Conservation (phyloP, 805 yeast genomes). For the Nakazawaea pomicola region DNA sequence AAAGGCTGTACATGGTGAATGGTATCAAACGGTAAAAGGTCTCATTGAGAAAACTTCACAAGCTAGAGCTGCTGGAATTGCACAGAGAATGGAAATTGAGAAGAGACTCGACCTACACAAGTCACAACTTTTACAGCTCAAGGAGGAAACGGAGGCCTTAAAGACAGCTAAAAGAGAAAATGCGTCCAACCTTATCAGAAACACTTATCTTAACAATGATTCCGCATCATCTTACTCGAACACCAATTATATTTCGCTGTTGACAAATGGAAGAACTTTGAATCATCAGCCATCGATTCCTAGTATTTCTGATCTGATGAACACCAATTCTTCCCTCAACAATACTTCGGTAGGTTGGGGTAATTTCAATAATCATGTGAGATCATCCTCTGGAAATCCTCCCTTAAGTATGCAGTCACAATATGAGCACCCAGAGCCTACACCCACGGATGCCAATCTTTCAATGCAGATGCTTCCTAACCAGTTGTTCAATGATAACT, state of each 20-base stretch:
- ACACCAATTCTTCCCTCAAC: background rate
- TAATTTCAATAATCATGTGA: conserved; percentile 1
- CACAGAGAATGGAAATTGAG: conserved; percentile 5
- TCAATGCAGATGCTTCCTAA: conserved; percentile 8
- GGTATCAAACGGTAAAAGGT: conserved; percentile 6
- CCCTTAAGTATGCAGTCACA: background rate
- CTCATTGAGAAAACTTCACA: conserved; percentile 4
- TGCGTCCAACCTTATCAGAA: background rate
- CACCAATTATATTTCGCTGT: background rate
- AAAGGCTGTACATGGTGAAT: conserved; percentile 14
- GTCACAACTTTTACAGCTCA: background rate
- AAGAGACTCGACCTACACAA: background rate
- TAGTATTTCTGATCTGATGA: background rate
- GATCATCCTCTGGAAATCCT: background rate
- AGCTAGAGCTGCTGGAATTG: conserved; percentile 7
- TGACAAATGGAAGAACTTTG: background rate
- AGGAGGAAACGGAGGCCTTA: conserved; percentile 3
- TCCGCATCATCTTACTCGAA: conserved; percentile 1
- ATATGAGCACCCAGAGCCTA: background rate
- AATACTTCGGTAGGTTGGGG: too few relatives aligned
- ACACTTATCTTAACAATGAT: conserved; percentile 4
- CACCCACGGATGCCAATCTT: background rate
- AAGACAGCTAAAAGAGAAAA: conserved; percentile 2
- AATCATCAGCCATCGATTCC: conserved; percentile 6
- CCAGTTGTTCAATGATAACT: conserved; percentile 6